Evolutionary conservation across 768 basidiomycete genomes (phyloP).

Genomic region (Hygrocybe coccinea): DNA sequence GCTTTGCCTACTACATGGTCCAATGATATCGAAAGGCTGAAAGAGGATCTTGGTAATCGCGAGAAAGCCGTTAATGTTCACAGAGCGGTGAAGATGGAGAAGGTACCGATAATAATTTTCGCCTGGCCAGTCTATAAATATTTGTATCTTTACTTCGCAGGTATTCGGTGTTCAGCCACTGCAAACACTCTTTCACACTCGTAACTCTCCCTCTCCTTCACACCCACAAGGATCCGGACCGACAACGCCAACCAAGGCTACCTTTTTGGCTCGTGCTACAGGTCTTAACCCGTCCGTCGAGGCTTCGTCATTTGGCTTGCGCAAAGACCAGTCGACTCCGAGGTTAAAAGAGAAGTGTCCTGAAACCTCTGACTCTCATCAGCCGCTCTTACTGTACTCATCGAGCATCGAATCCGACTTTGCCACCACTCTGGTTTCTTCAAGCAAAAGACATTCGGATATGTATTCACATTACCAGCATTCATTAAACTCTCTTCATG

Average conservation of each 20-base stretch:
- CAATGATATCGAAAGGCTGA: constrained; percentile 56
- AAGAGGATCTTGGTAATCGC: constrained; percentile 62
- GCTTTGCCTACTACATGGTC: constrained; percentile 45
- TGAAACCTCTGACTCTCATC: not conserved
- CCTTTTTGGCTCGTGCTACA: constrained; percentile 3
- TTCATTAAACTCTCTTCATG: constrained; percentile 73
- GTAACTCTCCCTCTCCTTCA: constrained; percentile 41
- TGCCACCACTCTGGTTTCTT: not conserved
- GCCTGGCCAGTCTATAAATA: not conserved
- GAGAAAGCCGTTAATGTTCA: constrained; percentile 80
- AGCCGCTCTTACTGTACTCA: not conserved
- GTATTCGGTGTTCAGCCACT: constrained; percentile 81
- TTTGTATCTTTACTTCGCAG: constrained; percentile 34
- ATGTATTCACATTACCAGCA: constrained; percentile 76
- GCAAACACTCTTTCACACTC: constrained; percentile 71
- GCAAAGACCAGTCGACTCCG: not conserved
- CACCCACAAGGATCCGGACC: constrained; percentile 21
- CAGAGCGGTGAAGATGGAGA: constrained; percentile 83
- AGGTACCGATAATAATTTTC: constrained; percentile 42
- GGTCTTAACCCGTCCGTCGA: constrained; percentile 11
- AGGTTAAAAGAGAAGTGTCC: not conserved
- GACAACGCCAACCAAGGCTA: not conserved
- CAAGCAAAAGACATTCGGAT: constrained; percentile 10
- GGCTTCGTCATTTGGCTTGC: not conserved
- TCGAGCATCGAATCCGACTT: not conserved